Conservation (phyloP, 352 stramenopile genomes). For the Globisporangium carolinianum region DNA sequence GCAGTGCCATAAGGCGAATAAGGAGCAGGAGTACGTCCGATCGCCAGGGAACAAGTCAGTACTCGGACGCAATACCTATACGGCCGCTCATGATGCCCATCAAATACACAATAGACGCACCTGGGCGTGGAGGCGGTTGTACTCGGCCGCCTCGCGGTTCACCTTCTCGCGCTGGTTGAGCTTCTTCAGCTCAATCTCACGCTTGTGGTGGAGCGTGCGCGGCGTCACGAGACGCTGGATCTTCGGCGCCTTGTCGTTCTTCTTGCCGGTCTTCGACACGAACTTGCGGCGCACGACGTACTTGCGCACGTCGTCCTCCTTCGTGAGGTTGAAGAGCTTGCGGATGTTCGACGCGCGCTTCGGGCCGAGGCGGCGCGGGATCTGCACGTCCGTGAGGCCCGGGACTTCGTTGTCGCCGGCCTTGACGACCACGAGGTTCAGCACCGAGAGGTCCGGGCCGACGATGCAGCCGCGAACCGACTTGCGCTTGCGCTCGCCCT, state of each 20-base stretch:
- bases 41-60: slow-evolving; percentile 38
- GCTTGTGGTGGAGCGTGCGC: slow-evolving; percentile 95
- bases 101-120: slow-evolving; percentile 29
- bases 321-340: slow-evolving; percentile 99
- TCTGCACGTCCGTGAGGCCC: slow-evolving; percentile 95
- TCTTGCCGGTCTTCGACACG: slow-evolving; percentile 98
- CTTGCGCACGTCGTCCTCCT: slow-evolving; percentile 99
- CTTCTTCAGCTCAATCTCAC: slow-evolving; percentile 84
- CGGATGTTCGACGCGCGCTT: slow-evolving; percentile 99
- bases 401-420: slow-evolving; percentile 93
- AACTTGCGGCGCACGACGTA: slow-evolving; percentile 99
- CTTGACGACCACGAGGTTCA: slow-evolving; percentile 99
- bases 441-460: slow-evolving; percentile 97
- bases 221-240: slow-evolving; percentile 99
- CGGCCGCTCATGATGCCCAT: neutral
- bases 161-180: slow-evolving; percentile 86
- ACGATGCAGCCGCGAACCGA: slow-evolving; percentile 99
- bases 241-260: slow-evolving; percentile 97
- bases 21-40: slow-evolving; percentile 71
- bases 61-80: neutral
- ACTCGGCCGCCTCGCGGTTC: slow-evolving; percentile 93
- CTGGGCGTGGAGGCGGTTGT: slow-evolving; percentile 96
- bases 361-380: slow-evolving; percentile 96
- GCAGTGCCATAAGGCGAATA: slow-evolving; percentile 92
- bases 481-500: slow-evolving; percentile 99